Percentiles rank a stretch among this genome's conserved stretches.
These are phyloP conservation scores for Fusarium algeriense DNA, from an alignment of 2,329 filamentous ascomycete genomes.

Conservation along the genomic window DNA sequence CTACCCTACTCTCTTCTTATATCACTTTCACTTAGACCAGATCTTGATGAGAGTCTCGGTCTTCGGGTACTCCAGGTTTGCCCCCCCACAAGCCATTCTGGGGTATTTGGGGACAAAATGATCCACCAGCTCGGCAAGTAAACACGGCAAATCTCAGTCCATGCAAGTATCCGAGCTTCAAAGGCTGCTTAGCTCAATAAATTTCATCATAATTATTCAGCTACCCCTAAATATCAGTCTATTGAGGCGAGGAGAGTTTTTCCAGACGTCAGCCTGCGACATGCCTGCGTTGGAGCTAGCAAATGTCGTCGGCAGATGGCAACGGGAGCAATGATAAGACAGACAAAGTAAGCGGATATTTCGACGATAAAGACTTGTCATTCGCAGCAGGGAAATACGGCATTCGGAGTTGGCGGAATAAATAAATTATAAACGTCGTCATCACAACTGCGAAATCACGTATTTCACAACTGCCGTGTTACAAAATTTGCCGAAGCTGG, in stretches of 20 bases:
- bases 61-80: constrained; percentile 22
- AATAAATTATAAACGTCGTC: background rate
- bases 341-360: background rate
- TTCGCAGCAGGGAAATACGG: background rate
- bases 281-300: constrained; percentile 27
- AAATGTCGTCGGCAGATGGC: constrained; percentile 32
- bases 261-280: constrained; percentile 29
- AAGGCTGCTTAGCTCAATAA: background rate
- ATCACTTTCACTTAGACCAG: constrained; percentile 30
- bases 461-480: background rate
- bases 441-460: background rate
- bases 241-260: constrained; percentile 30
- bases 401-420: constrained; percentile 1
- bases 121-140: constrained; percentile 37
- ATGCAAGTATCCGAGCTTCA: background rate
- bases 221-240: fast-evolving
- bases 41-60: constrained; percentile 20
- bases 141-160: constrained; percentile 21
- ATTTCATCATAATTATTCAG: background rate
- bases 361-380: constrained; percentile 1
- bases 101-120: constrained; percentile 26
- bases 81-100: constrained; percentile 28
- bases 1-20: constrained; percentile 25
- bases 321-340: constrained; percentile 31
- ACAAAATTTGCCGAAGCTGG: background rate